A percentile compares a stretch with the other conserved stretches of the same genome.
Conservation (phyloP, 805 yeast genomes). For the Yamadazyma scolyti region DNA sequence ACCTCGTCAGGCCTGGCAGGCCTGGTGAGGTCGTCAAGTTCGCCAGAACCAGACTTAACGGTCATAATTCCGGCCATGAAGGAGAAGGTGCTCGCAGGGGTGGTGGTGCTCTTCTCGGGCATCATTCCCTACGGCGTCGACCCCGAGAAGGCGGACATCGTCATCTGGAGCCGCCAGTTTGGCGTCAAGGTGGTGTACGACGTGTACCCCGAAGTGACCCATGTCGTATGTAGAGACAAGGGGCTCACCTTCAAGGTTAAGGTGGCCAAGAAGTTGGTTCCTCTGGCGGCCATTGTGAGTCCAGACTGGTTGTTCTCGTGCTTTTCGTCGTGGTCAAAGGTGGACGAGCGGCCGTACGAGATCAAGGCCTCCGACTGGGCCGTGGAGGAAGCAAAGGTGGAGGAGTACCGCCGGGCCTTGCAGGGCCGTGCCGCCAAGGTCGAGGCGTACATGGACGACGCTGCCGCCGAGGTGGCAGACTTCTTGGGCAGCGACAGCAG, state of each 20-base stretch:
- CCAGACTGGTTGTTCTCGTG: slow-evolving; percentile 93
- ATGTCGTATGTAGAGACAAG: slow-evolving; percentile 70
- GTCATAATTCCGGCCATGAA: slow-evolving; percentile 76
- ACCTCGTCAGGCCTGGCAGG: no score
- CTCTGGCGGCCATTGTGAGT: slow-evolving; percentile 70
- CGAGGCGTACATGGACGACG: slow-evolving; percentile 26
- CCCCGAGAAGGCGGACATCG: slow-evolving; percentile 76
- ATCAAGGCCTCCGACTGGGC: slow-evolving; percentile 48
- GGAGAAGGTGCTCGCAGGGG: slow-evolving; percentile 58
- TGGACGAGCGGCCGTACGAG: slow-evolving; percentile 57
- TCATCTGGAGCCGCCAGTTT: slow-evolving; percentile 86
- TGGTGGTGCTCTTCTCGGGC: slow-evolving; percentile 78
- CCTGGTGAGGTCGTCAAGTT: no score
- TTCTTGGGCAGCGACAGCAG: no score
- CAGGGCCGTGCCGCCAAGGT: slow-evolving; percentile 18
- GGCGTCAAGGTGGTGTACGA: slow-evolving; percentile 83
- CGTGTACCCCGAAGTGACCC: slow-evolving; percentile 73
- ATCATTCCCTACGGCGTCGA: slow-evolving; percentile 81
- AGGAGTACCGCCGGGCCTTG: slow-evolving; percentile 35
- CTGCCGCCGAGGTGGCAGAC: slow-evolving; percentile 44
- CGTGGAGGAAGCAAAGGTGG: slow-evolving; percentile 42
- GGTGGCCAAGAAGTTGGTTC: slow-evolving; percentile 63
- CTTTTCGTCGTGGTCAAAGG: slow-evolving; percentile 71
- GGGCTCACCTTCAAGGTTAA: slow-evolving; percentile 76
- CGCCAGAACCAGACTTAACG: slow-evolving; percentile 74